Conservation (phyloP, 306 rosid genomes). For the Vigna angularis region DNA sequence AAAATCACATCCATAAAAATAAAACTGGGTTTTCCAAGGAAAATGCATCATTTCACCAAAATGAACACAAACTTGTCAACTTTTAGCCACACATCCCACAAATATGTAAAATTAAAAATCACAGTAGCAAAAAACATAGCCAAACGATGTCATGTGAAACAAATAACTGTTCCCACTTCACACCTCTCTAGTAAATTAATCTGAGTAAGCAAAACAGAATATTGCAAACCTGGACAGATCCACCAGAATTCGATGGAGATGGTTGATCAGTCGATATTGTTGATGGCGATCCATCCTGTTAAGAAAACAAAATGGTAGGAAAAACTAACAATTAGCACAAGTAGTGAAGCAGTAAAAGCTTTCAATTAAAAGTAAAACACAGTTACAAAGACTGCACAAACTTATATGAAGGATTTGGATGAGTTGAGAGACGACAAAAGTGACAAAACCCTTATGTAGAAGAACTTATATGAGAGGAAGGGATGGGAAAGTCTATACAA, state of each 20-base stretch:
- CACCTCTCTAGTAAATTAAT: constrained; percentile 14
- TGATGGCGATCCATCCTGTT: constrained; percentile 61
- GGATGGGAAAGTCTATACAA: not conserved
- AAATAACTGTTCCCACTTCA: not conserved
- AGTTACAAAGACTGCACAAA: not conserved
- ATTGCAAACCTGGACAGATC: constrained; percentile 59
- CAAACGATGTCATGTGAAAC: constrained; percentile 1
- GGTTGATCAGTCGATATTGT: constrained; percentile 46
- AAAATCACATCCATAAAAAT: constrained; percentile 15
- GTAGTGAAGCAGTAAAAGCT: constrained; percentile 31
- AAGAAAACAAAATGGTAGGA: constrained; percentile 14
- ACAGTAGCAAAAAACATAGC: not conserved
- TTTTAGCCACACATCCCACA: constrained; percentile 17
- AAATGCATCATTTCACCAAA: constrained; percentile 28
- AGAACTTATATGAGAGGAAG: not conserved
- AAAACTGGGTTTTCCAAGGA: not conserved
- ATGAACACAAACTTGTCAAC: constrained; percentile 21
- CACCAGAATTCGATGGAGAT: constrained; percentile 53
- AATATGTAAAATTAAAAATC: not conserved
- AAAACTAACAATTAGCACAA: constrained; percentile 10
- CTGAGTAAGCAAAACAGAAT: constrained; percentile 30
- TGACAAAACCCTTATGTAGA: not conserved
- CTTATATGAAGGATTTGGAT: not conserved
- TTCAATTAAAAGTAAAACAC: not conserved
- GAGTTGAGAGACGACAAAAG: not conserved